A percentile compares a stretch with the other conserved stretches of the same genome.
Evolutionary conservation across 1,139 yeast species (phyloP).

Genomic region (Suhomyces atakaporum): DNA sequence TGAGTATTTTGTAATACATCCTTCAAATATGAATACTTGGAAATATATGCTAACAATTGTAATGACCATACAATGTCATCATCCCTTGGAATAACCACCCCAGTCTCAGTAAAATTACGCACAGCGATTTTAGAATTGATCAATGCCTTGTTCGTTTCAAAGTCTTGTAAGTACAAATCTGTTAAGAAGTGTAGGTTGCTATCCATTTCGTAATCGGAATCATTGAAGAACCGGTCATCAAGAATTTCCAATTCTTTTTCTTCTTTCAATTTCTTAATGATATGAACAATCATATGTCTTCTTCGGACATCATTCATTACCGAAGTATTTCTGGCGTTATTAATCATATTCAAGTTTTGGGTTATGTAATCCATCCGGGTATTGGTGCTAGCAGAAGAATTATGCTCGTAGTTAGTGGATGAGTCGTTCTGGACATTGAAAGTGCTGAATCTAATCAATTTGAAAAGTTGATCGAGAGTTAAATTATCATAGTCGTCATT

Average conservation of each 20-base stretch:
- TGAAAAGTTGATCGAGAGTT: slow-evolving; percentile 41
- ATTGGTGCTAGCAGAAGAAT: not conserved
- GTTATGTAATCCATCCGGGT: slow-evolving; percentile 5
- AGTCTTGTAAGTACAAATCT: slow-evolving; percentile 45
- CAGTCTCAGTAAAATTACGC: slow-evolving; percentile 65
- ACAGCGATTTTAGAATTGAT: slow-evolving; percentile 48
- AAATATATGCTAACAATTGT: slow-evolving; percentile 87
- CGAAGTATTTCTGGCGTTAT: slow-evolving; percentile 15
- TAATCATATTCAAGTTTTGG: slow-evolving; percentile 11
- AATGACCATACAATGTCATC: slow-evolving; percentile 95
- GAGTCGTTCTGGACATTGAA: slow-evolving; percentile 4
- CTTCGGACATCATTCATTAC: slow-evolving; percentile 37
- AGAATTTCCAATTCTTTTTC: slow-evolving; percentile 40
- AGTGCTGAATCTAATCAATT: slow-evolving; percentile 23
- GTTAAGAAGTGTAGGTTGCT: slow-evolving; percentile 44
- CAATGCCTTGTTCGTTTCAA: slow-evolving; percentile 28
- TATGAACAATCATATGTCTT: slow-evolving; percentile 38
- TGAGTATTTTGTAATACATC: slow-evolving; percentile 73
- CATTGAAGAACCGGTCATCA: slow-evolving; percentile 35
- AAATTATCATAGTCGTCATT: slow-evolving; percentile 45
- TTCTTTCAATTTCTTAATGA: slow-evolving; percentile 40
- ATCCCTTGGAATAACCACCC: slow-evolving; percentile 80
- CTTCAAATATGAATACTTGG: slow-evolving; percentile 84
- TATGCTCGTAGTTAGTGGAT: not conserved
- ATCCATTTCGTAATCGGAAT: slow-evolving; percentile 47